Evolutionary conservation across 2,329 filamentous ascomycete species (phyloP).

Genomic region (Fusarium sp.): DNA sequence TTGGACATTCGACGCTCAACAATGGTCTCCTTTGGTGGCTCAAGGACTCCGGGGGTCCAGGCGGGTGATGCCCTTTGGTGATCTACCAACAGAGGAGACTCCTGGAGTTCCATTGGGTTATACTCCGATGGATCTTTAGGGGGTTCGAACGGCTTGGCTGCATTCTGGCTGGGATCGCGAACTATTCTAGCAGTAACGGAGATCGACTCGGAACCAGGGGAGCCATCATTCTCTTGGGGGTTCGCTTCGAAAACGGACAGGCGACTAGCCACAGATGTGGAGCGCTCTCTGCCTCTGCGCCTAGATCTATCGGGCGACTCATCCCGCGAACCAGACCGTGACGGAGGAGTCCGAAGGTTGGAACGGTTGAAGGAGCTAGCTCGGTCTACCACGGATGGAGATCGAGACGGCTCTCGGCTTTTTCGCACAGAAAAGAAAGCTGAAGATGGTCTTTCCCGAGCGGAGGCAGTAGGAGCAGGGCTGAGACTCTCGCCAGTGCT

Average conservation of each 20-base stretch:
- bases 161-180: slow-evolving; percentile 67
- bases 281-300: slow-evolving; percentile 58
- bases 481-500: slow-evolving; percentile 45
- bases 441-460: slow-evolving; percentile 60
- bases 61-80: slow-evolving; percentile 57
- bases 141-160: slow-evolving; percentile 56
- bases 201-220: slow-evolving; percentile 74
- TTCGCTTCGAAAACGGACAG: slow-evolving; percentile 66
- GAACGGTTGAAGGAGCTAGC: slow-evolving; percentile 55
- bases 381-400: slow-evolving; percentile 61
- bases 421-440: slow-evolving; percentile 71
- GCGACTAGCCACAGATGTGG: slow-evolving; percentile 66
- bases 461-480: slow-evolving; percentile 28
- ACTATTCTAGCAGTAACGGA: slow-evolving; percentile 89
- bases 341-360: slow-evolving; percentile 49
- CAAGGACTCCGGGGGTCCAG: slow-evolving; percentile 47
- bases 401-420: slow-evolving; percentile 57
- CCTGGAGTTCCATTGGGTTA: slow-evolving; percentile 64
- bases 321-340: slow-evolving; percentile 57
- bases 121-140: slow-evolving; percentile 60
- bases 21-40: slow-evolving; percentile 58
- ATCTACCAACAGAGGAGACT: slow-evolving; percentile 70
- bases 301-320: slow-evolving; percentile 60
- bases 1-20: slow-evolving; percentile 62
- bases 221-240: slow-evolving; percentile 35